Base-by-base conservation (phyloP, 2,329 filamentous ascomycete genomes). In the Leptographium lundbergii region DNA sequence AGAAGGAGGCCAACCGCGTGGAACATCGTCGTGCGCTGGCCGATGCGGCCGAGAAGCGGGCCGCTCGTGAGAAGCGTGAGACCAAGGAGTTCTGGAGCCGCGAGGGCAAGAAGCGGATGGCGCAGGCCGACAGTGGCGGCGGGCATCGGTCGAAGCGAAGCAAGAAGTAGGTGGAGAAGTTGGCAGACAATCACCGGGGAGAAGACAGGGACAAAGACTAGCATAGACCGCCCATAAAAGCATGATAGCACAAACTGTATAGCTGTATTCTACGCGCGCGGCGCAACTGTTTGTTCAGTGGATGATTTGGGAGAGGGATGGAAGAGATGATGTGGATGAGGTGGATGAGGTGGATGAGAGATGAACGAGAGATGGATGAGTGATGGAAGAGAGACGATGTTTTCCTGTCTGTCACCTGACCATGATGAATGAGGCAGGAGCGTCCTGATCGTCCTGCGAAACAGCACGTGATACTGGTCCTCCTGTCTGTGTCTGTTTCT, bases 61-160 rank as follows among this genome's bases (percentile, higher is more conserved):
- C 81, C 60, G 89, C 86, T 61, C 78, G 91, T 57, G 91, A 97
- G 75, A 95, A 91, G 82, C 84, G 84, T 67, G 92, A 99, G 76
- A 87, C 85, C 69, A 87, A 95, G 71, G 91, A 96, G 66, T 99
- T 85, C 69, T 99, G 94, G 94, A 79, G 84, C 67, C 85, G 85
- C 67, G 95, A 99, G 74, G 94, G 94, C 11, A 89, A 87, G 76
- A 84, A 84, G 75, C 73, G 81, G 63, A 75, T 72, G 59, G 75
- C 76, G 19, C 72, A 73, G 6, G 73, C 71, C 2, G 57, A 48
- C 3, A 65, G 65, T 0, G 73, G 68, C 14, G 70, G 70, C 9
- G 72, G 73, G 9, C 75, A 75, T 69, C 69, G 73, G 66, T 70
- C 63, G 53, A 53, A 34, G 34, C 13, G 29, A 3, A 22, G 24